phyloP scores from a whole-genome alignment of 345 rosid genomes.

The Eutrema heterophyllum region DNA sequence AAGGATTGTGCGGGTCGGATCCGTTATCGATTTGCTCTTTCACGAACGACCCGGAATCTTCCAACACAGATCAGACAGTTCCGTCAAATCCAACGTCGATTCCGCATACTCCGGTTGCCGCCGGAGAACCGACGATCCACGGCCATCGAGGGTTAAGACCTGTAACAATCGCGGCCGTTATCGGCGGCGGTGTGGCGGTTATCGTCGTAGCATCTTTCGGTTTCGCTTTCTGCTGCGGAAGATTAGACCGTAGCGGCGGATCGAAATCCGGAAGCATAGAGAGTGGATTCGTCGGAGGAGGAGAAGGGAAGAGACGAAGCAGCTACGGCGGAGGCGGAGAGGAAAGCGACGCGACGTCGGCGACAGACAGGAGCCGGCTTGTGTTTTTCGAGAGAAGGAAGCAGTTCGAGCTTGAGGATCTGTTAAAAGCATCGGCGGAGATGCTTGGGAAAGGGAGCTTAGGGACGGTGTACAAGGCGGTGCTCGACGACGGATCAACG shows the following conservation, averaged over 20 bases:
- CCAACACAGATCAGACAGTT: constrained; percentile 43
- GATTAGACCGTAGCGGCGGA: constrained; percentile 32
- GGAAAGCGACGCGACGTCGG: constrained; percentile 80
- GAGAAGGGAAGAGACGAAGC: constrained; percentile 43
- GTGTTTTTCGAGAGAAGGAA: constrained; percentile 80
- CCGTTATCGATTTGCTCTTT: constrained; percentile 63
- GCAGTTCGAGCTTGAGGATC: constrained; percentile 78
- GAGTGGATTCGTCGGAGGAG: constrained; percentile 57
- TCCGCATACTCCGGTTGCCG: constrained; percentile 44
- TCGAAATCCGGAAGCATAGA: constrained; percentile 44
- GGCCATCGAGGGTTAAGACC: constrained; percentile 45
- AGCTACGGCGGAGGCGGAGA: constrained; percentile 38
- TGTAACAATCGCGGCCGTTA: constrained; percentile 60
- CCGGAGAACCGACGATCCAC: not conserved
- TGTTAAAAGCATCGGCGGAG: constrained; percentile 90
- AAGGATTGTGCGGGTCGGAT: constrained; percentile 69
- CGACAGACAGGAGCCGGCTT: constrained; percentile 62
- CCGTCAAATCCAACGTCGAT: constrained; percentile 77
- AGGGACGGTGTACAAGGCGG: constrained; percentile 92
- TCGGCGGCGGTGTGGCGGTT: constrained; percentile 56
- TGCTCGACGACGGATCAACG: constrained; percentile 63
- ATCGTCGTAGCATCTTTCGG: constrained; percentile 51
- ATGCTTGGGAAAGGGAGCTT: constrained; percentile 94
- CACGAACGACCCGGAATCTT: constrained; percentile 40
- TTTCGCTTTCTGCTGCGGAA: constrained; percentile 67